Evolutionary conservation across 2,329 filamentous ascomycete species (phyloP), one percentile per base, ranked within the genome.

Genomic region (Atkinsonella hypoxylon): DNA sequence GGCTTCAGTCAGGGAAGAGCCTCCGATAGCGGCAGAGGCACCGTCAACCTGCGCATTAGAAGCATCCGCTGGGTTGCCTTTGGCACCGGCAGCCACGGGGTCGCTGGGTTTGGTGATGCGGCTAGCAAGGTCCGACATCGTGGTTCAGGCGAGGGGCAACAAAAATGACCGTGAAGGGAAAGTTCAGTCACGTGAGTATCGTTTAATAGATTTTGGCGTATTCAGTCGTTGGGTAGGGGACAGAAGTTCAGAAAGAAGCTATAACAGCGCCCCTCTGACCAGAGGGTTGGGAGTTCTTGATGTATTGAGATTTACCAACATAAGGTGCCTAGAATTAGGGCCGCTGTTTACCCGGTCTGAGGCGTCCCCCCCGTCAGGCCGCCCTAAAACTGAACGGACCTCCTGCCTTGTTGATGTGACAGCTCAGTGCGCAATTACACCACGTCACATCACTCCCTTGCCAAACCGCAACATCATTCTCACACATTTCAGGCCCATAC

Each of bases 41-140:
- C 53, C 53, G 15, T 54, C 53, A 12, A 30, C 47, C 36, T 54
- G 50, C 11, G 50, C 44, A 40, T 49, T 36, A 9, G 49, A 13
- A 26, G 36, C 42, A 22, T 26, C 45, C 7, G 36, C 41, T 5
- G 39, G 13, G 10, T 49, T 26, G 13, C 39, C 46, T 18, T 51
- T 51, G 31, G 34, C 31, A 36, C 18, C 5, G 41, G 47, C 50
- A 6, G 18, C 39, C 10, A 26, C 47, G 32, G 44, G n/a, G 38
- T 48, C 42, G 4, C 20, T 34, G 4, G 52, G 50, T 12, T 45
- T 38, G 12, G 47, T 52, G 30, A 54, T 49, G 20, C 50, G 50
- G 40, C 50, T 54, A 22, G 52, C 52, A n/a, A 54, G 47, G 18
- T 54, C 50, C 38, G 52, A 51, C 52, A 54, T 54, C 13, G 30